phyloP scores from a whole-genome alignment of 345 rosid genomes.

The Hibiscus tridactylites region DNA sequence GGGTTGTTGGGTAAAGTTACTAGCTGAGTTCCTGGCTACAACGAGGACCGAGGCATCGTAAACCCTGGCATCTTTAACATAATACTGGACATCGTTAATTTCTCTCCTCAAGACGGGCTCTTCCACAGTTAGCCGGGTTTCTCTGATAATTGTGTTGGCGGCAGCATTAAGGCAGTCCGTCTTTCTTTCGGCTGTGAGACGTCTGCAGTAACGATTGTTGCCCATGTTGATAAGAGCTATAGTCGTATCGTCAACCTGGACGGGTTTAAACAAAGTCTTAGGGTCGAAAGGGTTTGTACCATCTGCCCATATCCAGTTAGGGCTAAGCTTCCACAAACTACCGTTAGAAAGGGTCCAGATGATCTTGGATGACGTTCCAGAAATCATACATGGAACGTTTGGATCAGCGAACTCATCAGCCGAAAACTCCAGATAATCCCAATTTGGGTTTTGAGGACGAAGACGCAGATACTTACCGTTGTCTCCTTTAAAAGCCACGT shows the following conservation, averaged over 20 bases:
- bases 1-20: neutral
- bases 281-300: neutral
- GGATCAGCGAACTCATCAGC: neutral
- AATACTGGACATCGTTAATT: neutral
- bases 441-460: neutral
- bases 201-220: neutral
- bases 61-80: neutral
- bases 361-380: neutral
- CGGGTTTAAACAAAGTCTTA: neutral
- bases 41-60: neutral
- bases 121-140: neutral
- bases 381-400: neutral
- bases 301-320: neutral
- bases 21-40: neutral
- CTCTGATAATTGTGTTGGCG: neutral
- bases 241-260: neutral
- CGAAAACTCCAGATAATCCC: neutral
- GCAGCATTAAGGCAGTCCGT: neutral
- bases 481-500: no score
- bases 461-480: neutral
- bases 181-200: neutral
- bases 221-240: neutral
- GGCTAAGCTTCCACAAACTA: neutral
- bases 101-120: neutral
- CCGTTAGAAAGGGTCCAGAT: neutral